A percentile compares a stretch with the other conserved stretches of the same genome.
Conservation (phyloP, 2,329 filamentous ascomycete genomes). For the Onygenales sp. region DNA sequence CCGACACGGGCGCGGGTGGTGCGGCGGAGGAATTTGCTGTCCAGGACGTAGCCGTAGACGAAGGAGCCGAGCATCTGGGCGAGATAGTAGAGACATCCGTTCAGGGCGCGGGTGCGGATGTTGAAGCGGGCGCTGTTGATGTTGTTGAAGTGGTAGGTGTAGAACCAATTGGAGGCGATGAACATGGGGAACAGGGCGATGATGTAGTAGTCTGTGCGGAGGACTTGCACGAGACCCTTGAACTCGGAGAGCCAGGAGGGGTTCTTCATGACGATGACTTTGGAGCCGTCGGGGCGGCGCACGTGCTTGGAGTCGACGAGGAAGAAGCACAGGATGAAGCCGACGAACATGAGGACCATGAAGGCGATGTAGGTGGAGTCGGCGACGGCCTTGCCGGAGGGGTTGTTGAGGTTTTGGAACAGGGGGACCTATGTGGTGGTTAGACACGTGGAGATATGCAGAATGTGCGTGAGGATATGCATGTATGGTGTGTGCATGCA, state of each 20-base stretch:
- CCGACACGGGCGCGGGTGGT: conserved; percentile 57
- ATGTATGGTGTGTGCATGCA: not conserved
- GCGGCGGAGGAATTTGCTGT: conserved; percentile 51
- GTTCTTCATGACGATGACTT: conserved; percentile 82
- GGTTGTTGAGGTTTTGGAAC: conserved; percentile 36
- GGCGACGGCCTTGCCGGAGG: conserved; percentile 29
- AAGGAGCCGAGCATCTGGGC: conserved; percentile 70
- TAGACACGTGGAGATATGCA: not conserved
- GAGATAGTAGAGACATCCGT: conserved; percentile 69
- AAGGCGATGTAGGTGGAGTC: conserved; percentile 86
- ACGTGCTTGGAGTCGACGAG: conserved; percentile 65
- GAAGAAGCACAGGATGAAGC: conserved; percentile 58
- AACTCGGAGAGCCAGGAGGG: conserved; percentile 78
- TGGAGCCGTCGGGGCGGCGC: conserved; percentile 65
- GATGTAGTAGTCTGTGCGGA: conserved; percentile 63
- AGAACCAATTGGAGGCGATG: conserved; percentile 70
- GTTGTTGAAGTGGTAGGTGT: conserved; percentile 68
- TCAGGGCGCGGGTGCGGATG: conserved; percentile 64
- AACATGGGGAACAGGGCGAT: conserved; percentile 74
- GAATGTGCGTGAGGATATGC: not conserved
- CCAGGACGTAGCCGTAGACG: conserved; percentile 63
- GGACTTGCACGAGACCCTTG: conserved; percentile 62
- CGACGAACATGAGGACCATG: conserved; percentile 68
- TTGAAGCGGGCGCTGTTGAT: conserved; percentile 65
- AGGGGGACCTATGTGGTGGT: conserved; percentile 28